Evolutionary conservation across 345 rosid species (phyloP).

Genomic region (Adansonia digitata): DNA sequence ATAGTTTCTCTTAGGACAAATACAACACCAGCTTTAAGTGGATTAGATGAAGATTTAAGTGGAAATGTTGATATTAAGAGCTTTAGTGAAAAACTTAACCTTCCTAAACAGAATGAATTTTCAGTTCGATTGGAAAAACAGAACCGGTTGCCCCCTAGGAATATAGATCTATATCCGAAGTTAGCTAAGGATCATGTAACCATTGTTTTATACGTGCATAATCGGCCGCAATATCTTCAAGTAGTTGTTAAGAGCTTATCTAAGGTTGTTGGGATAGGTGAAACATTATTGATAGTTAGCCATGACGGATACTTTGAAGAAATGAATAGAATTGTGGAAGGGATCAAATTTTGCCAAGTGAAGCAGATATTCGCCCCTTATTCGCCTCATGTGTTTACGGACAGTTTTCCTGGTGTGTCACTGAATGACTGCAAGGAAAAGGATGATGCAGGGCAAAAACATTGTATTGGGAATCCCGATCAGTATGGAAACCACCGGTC

Average conservation of each 20-base stretch:
- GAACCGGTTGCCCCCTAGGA: constrained; percentile 66
- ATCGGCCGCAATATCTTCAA: constrained; percentile 79
- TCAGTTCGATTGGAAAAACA: constrained; percentile 53
- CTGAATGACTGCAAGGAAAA: constrained; percentile 60
- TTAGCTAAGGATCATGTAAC: constrained; percentile 62
- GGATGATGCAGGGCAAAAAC: constrained; percentile 49
- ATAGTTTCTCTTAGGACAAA: constrained; percentile 44
- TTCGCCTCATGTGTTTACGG: constrained; percentile 68
- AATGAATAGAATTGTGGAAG: constrained; percentile 73
- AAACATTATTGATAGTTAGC: constrained; percentile 84
- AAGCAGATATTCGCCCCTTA: constrained; percentile 85
- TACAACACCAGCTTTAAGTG: constrained; percentile 30
- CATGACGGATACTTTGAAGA: constrained; percentile 91
- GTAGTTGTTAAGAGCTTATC: constrained; percentile 81
- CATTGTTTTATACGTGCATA: constrained; percentile 86
- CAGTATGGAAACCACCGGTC: constrained; percentile 92
- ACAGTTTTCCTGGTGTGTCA: constrained; percentile 68
- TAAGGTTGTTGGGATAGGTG: constrained; percentile 70
- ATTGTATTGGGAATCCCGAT: constrained; percentile 75
- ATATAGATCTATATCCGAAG: constrained; percentile 56
- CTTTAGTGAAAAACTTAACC: constrained; percentile 25
- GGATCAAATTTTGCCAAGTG: constrained; percentile 82
- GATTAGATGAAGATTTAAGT: constrained; percentile 25
- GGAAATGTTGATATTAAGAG: constrained; percentile 15
- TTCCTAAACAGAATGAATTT: constrained; percentile 53